phyloP scores from a whole-genome alignment of 352 stramenopile genomes.

The Phytopythium montanum region DNA sequence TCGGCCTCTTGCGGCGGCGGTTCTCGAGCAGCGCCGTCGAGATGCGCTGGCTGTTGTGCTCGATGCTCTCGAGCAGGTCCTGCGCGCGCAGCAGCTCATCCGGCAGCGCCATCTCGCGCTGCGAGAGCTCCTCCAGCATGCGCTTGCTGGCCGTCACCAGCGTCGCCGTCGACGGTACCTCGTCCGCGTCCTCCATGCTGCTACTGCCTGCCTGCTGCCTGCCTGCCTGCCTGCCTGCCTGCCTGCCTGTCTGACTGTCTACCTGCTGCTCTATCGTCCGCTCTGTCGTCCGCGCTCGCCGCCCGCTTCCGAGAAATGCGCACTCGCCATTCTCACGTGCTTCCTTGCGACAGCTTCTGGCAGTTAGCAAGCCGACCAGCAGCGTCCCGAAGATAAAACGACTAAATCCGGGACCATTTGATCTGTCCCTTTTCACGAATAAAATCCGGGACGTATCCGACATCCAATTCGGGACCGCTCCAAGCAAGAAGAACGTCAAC shows the following conservation, averaged over 20 bases:
- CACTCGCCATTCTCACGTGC: neutral
- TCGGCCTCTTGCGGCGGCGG: constrained; percentile 20
- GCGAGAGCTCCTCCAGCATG: constrained; percentile 32
- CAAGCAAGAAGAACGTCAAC: neutral
- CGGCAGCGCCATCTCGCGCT: constrained; percentile 20
- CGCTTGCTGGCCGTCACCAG: constrained; percentile 24
- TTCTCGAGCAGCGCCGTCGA: constrained; percentile 42
- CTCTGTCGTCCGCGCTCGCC: constrained; percentile 2
- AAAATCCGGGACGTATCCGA: neutral
- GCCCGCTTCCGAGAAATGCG: constrained; percentile 5
- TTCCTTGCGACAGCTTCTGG: constrained; percentile 1
- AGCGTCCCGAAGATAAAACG: neutral
- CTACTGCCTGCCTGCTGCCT: too few species aligned
- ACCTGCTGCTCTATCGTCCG: too few species aligned
- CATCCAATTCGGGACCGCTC: constrained; percentile 2
- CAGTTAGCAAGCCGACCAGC: neutral
- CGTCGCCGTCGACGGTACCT: constrained; percentile 10
- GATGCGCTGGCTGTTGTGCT: constrained; percentile 73
- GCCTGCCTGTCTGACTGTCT: too few species aligned
- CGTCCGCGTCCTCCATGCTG: constrained; percentile 4
- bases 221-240: too few species aligned
- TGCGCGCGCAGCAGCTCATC: constrained; percentile 54
- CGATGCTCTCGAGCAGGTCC: constrained; percentile 59
- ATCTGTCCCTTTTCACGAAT: neutral
- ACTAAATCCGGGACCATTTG: neutral